Evolutionary conservation across 768 basidiomycete species (phyloP), one percentile per base, ranked within the genome.

Genomic region (Psilocybe cyanescens): DNA sequence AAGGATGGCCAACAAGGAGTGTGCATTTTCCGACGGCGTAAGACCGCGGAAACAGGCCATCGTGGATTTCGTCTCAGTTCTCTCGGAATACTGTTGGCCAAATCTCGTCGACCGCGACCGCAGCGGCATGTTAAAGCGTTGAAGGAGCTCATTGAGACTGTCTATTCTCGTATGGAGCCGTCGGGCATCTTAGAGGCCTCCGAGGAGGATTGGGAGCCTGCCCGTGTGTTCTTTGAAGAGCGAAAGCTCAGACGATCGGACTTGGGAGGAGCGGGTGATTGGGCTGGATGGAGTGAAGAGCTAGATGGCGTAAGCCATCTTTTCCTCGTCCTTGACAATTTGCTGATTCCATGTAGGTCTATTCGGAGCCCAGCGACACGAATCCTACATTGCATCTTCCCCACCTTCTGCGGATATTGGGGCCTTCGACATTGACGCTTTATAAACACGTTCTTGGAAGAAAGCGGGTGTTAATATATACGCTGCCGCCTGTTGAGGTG

Each of bases 31-130:
- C 82, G 85, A 28, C 79, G 91, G 2, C 83, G 90, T 14, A 80
- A 81, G 64, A 91, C 92, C 0, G 71, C 83, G 7, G 90, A 91
- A 66, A 75, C 83, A 28, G 91, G 90, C 2, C 91, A 92, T 62
- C 85, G 92, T 49, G 92, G 92, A 9, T 91, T 89, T 70, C 86
- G 89, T 19, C 86, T 94, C 29, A 89, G 89, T 7, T 91, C 92
- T 3, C 77, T 94, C 0, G 92, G 92, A 31, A 81, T 94, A 31
- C 78, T 94, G 1, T 81, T 93, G 19, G 88, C 85, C 3, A 84
- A 81, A 58, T 88, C 89, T 6, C 68, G 75, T 2, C 79, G 89
- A 55, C 83, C 91, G 12, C 81, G 90, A n/a, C 89, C 93, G 9
- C 94, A 92, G 90, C 73, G 79, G 54, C 92, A 94, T 68, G 81